Base-by-base conservation (phyloP, 805 yeast species). In the Metschnikowia amazonensis region DNA sequence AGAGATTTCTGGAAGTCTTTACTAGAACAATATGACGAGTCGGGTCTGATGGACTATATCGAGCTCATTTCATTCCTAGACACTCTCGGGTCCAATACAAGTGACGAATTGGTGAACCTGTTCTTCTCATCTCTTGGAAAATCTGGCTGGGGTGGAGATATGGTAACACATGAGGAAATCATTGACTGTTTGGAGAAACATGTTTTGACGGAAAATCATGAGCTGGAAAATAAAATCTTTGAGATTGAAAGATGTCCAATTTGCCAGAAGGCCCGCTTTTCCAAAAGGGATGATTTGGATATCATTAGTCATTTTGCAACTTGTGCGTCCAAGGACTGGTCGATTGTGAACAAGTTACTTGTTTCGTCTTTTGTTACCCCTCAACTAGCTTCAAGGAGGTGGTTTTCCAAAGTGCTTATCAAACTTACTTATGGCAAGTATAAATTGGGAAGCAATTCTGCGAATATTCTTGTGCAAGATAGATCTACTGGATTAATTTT, bases 401-500 rank as follows among this genome's bases (percentile, higher is more conserved):
- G 98, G 98, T 88, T 86, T 58, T 76, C 90, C 3, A 89, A 86
- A 57, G 77, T 86, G 2, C 69, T 90, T 46, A 84, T 89, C 41
- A 90, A 89, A 59, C 68, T 94, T 38, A 87, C 94, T 0, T 89
- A 88, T 60, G 99, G 99, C 0, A 85, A 85, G 56, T 85, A 89
- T 60, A 81, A 82, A 40, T 66, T 92, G 30, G 97, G 97, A 2
- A 61, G 72, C 33, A 88, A 92, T 60, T 89, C 95, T 39, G 99
- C 97, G 8, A 92, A 92, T 59, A 92, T 94, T 25, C 70, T 94
- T 41, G 97, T 92, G 2, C 98, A 94, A 63, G 97, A 94, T 62
- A 74, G 99, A 49, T 72, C 77, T 14, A 84, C 97, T 0, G 99
- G 99, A 0, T 76, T 87, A 37, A 80, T 92, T n/a, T 65, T 86